phyloP scores from a whole-genome alignment of 345 rosid genomes.

The Trapa incisa region DNA sequence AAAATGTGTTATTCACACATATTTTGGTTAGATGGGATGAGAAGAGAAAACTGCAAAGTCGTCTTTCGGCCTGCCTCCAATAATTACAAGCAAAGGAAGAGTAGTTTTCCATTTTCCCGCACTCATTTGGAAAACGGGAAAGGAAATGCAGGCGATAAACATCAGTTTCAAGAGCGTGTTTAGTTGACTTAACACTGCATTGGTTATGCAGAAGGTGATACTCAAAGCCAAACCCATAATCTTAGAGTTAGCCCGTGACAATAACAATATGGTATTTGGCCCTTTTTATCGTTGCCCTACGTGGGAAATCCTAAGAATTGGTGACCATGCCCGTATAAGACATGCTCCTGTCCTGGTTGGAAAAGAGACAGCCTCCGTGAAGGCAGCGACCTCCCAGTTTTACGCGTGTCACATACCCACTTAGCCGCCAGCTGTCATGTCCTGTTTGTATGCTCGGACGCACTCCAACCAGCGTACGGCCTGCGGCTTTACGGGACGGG shows the following conservation, averaged over 20 bases:
- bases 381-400: constrained; percentile 40
- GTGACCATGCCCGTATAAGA: no score
- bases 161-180: no score
- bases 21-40: no score
- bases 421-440: constrained; percentile 20
- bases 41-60: no score
- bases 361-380: constrained; percentile 17
- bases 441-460: constrained; percentile 12
- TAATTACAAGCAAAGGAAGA: neutral
- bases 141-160: neutral
- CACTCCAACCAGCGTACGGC: constrained; percentile 8
- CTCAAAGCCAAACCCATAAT: no score
- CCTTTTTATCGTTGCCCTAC: no score
- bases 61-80: neutral
- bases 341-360: no score
- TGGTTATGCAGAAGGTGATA: no score
- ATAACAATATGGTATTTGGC: no score
- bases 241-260: no score
- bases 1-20: no score
- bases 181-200: neutral
- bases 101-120: neutral
- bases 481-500: constrained; percentile 4
- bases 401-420: constrained; percentile 35
- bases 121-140: neutral
- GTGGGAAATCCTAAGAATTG: no score